Evolutionary conservation across 1,284 basidiomycete genomes (phyloP), one percentile per base, ranked within the genome.

Genomic region (Fomitopsis palustris): DNA sequence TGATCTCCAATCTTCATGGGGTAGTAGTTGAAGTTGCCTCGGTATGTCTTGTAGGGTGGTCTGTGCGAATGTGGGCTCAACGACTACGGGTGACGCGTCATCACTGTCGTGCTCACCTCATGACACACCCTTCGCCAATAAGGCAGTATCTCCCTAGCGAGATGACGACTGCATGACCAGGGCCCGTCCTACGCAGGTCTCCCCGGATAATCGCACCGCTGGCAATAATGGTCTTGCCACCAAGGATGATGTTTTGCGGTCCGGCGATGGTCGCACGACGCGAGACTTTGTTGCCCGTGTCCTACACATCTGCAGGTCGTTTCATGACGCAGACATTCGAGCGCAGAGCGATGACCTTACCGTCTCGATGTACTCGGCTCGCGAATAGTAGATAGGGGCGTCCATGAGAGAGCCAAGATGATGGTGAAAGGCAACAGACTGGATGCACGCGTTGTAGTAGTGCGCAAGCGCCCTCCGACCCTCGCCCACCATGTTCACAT

Each of bases 1-100:
- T 93, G 89, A 74, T 99, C 96, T 2, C 94, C 93, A 29, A 99
- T 87, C 72, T 96, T 95, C 87, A 98, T 93, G 1, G 97, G 96
- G 70, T 98, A 98, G 75, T 97, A 98, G 67, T 97, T 98, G 82
- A 97, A 98, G 60, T 88, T 86, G 54, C 92, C 92, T 58, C 92
- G 85, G 70, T 93, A 95, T 0, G 92, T 94, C 75, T 95, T 95
- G 74, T 93, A 93, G 4, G 92, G 91, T 17, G 91, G 90, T 62
- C 90, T 92, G 43, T 21, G 14, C 10, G 37, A 35, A 23, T 38
- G 35, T 23, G 27, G 42, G 38, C 21, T 64, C 66, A 25, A 4
- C 29, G 31, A n/a, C 9, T 14, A 17, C 12, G 17, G 14, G 42
- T 17, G 27, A 25, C 23, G 31, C 49, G 9, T 52, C 29, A 52